Base-by-base conservation (phyloP, 139 green algal genomes). In the Tetradesmus obliquus region DNA sequence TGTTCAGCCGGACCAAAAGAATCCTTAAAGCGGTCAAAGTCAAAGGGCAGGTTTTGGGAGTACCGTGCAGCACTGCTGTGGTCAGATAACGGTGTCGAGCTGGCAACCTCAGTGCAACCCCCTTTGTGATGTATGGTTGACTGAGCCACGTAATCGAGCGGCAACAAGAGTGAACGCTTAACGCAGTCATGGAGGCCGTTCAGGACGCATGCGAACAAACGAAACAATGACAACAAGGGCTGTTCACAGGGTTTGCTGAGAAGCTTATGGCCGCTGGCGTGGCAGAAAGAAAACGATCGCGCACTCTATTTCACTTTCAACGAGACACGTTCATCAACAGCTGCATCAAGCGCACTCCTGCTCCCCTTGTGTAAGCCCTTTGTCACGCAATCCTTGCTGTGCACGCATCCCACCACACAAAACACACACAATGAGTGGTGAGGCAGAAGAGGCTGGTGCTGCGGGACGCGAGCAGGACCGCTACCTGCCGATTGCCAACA, bases 401-500 rank as follows among this genome's bases (percentile, higher is more conserved):
- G 66, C 66, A 19, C 5, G 17, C 66, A 76, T 76, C 66, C 66
- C n/a, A 19, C 66, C 66, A 76, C 17, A 76, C 66, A 76, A 76
- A 76, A 3, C 17, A 24, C 17, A 24, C 12, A 85, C 3, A 10
- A 92, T 92, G 88, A 87, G 79, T 51, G 80, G 45, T 1, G 88
- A 81, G 57, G 79, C n/a, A 24, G 93, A 84, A 24, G 91, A 95
- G 32, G 93, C 88, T 86, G 91, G 89, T 32, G 92, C 79, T 10
- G 76, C 45, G 62, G 95, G 95, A 3, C 90, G 97, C 4, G 97
- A 99, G 92, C 98, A 99, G 86, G 98, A 99, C 91, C 91, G 98
- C 5, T 99, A 98, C 85, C 93, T 99, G 60, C 98, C 98, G 10
- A 99, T 99, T 58, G 98, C 98, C 15, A 99, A 99, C 95, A 99